Conservation (phyloP, 1,284 basidiomycete species). For the Naganishia cerealis region DNA sequence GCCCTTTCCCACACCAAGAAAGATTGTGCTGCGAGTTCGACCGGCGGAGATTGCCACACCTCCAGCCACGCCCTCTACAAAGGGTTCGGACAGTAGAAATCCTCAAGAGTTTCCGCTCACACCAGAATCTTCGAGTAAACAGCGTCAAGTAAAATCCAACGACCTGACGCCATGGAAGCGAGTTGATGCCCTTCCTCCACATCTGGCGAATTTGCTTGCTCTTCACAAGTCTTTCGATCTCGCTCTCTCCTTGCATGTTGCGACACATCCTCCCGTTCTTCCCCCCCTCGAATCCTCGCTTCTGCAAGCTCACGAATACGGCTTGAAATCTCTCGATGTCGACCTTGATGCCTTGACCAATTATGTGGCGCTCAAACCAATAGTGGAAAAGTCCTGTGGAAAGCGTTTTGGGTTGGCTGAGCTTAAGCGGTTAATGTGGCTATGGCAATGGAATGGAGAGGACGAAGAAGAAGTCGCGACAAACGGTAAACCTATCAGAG, state of each 20-base stretch:
- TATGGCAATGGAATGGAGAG: conserved; percentile 53
- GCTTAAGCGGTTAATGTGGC: conserved; percentile 51
- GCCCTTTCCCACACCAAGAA: conserved; percentile 46
- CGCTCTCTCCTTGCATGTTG: conserved; percentile 51
- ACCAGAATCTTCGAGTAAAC: conserved; percentile 37
- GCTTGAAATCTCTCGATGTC: conserved; percentile 34
- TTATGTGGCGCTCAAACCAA: conserved; percentile 45
- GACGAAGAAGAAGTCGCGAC: neutral
- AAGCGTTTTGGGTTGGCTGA: conserved; percentile 49
- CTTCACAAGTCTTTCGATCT: conserved; percentile 53
- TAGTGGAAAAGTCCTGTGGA: conserved; percentile 50
- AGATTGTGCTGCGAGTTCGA: neutral
- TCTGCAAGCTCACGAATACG: conserved; percentile 19
- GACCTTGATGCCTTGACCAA: conserved; percentile 50
- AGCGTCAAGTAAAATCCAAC: conserved; percentile 31
- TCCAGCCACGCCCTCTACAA: conserved; percentile 9
- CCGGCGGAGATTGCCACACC: conserved; percentile 6
- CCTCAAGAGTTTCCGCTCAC: neutral
- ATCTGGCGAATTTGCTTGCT: conserved; percentile 48
- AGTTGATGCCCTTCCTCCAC: conserved; percentile 42
- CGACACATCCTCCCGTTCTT: conserved; percentile 52
- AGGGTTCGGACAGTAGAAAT: neutral
- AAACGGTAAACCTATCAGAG: neutral
- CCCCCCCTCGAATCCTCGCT: conserved; percentile 44
- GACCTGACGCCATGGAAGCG: conserved; percentile 29